Evolutionary conservation across 495 filamentous ascomycete species (phyloP).

Genomic region (Tetracladium setigerum): DNA sequence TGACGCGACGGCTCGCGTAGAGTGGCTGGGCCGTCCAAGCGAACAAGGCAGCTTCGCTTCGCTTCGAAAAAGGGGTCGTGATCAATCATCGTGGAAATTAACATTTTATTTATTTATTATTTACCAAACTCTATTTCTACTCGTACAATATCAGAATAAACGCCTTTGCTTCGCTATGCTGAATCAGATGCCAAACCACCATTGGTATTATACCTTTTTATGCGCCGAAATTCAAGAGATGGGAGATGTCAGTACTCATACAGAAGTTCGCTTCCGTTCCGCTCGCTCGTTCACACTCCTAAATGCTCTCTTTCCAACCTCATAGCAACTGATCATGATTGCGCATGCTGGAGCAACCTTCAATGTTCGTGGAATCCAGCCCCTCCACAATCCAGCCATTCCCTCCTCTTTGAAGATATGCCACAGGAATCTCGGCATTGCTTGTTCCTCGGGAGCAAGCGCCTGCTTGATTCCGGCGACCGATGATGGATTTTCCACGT

Average conservation of each 20-base stretch:
- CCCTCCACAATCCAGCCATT: slow-evolving; percentile 70
- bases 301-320: slow-evolving; percentile 88
- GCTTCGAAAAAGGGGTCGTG: too few relatives aligned
- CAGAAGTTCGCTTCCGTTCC: slow-evolving; percentile 10
- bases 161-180: too few relatives aligned
- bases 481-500: slow-evolving; percentile 37
- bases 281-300: slow-evolving; percentile 65
- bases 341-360: slow-evolving; percentile 96
- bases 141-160: too few relatives aligned
- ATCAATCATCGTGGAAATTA: too few relatives aligned
- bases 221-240: slow-evolving; percentile 5
- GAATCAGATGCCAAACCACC: too few relatives aligned
- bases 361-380: slow-evolving; percentile 83
- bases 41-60: too few relatives aligned
- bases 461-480: slow-evolving; percentile 18
- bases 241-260: slow-evolving; percentile 9
- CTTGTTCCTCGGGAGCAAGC: slow-evolving; percentile 57
- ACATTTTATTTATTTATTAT: too few relatives aligned
- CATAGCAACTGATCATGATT: slow-evolving; percentile 99
- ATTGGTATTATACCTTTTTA: slow-evolving; percentile 2
- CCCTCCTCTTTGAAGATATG: slow-evolving; percentile 88
- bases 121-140: too few relatives aligned
- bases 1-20: too few relatives aligned
- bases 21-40: too few relatives aligned
- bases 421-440: slow-evolving; percentile 70